Conservation (phyloP, 2,329 filamentous ascomycete species). For the Diaporthe amygdali region DNA sequence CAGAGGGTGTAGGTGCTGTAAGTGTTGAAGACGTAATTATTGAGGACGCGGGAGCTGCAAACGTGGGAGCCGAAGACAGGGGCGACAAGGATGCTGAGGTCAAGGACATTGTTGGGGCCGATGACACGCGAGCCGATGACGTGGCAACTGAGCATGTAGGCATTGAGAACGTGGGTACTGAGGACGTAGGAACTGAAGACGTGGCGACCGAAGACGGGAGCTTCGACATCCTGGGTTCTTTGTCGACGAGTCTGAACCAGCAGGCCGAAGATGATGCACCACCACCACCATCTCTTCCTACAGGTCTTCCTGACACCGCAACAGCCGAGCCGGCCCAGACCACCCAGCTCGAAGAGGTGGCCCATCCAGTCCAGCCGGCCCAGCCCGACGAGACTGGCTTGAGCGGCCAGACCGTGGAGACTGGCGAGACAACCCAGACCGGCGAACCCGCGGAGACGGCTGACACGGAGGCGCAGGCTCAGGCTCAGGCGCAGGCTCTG, state of each 20-base stretch:
- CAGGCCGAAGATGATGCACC: conserved; percentile 24
- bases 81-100: neutral
- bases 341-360: neutral
- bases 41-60: conserved; percentile 34
- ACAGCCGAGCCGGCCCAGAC: neutral
- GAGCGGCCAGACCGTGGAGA: neutral
- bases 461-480: neutral
- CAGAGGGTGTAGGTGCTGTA: neutral
- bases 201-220: conserved; percentile 13
- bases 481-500: too few species aligned
- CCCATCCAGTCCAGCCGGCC: neutral
- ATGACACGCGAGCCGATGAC: neutral
- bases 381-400: neutral
- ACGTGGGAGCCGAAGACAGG: neutral
- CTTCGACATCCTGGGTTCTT: conserved; percentile 22
- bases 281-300: neutral
- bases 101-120: neutral
- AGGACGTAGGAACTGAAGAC: neutral
- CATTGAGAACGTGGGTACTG: too few species aligned
- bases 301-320: neutral
- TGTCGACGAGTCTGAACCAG: conserved; percentile 16
- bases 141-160: neutral
- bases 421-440: neutral
- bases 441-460: neutral
- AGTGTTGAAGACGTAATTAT: conserved; percentile 35